These are phyloP conservation scores for Coleophoma eucalyptorum DNA, from an alignment of 2,329 filamentous ascomycete genomes.

Conservation along the genomic window DNA sequence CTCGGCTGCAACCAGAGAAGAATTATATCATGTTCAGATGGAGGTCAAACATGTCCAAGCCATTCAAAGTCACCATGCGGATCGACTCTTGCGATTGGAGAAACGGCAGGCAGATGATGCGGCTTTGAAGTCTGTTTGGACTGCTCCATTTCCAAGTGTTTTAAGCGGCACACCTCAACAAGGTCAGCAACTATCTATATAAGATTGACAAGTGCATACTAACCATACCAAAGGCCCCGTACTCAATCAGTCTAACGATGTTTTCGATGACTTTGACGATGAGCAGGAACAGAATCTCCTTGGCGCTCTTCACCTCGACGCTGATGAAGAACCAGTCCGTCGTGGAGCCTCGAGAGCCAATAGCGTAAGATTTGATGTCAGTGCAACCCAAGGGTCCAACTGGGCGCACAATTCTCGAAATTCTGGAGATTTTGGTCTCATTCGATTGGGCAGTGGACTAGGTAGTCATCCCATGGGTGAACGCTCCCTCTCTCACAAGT, in stretches of 20 bases:
- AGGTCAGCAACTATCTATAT: constrained; percentile 55
- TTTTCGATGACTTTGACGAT: constrained; percentile 83
- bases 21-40: constrained; percentile 66
- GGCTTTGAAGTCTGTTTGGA: constrained; percentile 82
- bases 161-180: constrained; percentile 81
- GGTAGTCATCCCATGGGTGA: constrained; percentile 81
- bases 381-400: constrained; percentile 80
- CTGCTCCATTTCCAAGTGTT: constrained; percentile 85
- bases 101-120: constrained; percentile 66
- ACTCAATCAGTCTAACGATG: constrained; percentile 74
- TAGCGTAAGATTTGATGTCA: constrained; percentile 96
- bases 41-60: constrained; percentile 66
- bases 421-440: constrained; percentile 76
- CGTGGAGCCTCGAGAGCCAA: constrained; percentile 90
- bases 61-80: constrained; percentile 58
- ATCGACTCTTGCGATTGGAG: constrained; percentile 58
- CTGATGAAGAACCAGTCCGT: constrained; percentile 80
- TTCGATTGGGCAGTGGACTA: constrained; percentile 75
- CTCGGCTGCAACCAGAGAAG: constrained; percentile 54
- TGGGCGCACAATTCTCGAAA: constrained; percentile 82
- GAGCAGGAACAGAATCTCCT: constrained; percentile 79
- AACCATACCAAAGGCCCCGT: constrained; percentile 61
- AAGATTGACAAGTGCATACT: constrained; percentile 6
- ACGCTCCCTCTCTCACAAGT: constrained; percentile 89
- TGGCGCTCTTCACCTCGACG: constrained; percentile 77